Evolutionary conservation across 192 early-diverging fungal genomes (phyloP).

Genomic region (Umbelopsis sp.): DNA sequence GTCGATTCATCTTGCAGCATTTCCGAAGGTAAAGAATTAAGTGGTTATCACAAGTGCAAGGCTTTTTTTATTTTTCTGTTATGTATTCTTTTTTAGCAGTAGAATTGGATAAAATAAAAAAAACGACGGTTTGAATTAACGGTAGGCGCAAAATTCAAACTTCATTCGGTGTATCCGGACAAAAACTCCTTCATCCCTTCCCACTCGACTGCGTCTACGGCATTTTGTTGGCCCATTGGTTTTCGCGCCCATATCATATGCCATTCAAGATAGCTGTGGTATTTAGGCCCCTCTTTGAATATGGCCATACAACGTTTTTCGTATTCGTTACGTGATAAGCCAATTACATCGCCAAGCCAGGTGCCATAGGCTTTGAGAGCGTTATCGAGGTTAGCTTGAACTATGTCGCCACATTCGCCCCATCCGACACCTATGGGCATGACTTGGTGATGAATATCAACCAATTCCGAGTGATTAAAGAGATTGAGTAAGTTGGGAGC

Average conservation of each 20-base stretch:
- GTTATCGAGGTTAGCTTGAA: background rate
- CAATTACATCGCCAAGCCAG: background rate
- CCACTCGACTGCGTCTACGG: background rate
- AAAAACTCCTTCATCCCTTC: constrained; percentile 16
- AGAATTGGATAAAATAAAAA: no score
- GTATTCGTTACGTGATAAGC: background rate
- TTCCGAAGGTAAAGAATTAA: no score
- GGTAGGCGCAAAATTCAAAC: no score
- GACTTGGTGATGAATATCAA: background rate
- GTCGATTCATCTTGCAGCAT: background rate
- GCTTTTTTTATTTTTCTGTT: no score
- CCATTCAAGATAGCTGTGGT: constrained; percentile 3
- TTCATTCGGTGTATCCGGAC: background rate
- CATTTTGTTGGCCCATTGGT: background rate
- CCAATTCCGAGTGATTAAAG: background rate
- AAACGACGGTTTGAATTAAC: no score
- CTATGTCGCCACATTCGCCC: constrained; percentile 17
- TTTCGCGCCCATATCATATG: constrained; percentile 15
- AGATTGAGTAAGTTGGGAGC: background rate
- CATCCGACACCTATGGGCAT: background rate
- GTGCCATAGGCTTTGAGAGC: background rate
- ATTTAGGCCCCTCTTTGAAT: background rate
- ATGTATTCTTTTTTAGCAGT: no score
- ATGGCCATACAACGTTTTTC: background rate
- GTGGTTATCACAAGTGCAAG: no score